phyloP scores from a whole-genome alignment of 2,329 filamentous ascomycete species.

The Thermomyces lanuginosus region DNA sequence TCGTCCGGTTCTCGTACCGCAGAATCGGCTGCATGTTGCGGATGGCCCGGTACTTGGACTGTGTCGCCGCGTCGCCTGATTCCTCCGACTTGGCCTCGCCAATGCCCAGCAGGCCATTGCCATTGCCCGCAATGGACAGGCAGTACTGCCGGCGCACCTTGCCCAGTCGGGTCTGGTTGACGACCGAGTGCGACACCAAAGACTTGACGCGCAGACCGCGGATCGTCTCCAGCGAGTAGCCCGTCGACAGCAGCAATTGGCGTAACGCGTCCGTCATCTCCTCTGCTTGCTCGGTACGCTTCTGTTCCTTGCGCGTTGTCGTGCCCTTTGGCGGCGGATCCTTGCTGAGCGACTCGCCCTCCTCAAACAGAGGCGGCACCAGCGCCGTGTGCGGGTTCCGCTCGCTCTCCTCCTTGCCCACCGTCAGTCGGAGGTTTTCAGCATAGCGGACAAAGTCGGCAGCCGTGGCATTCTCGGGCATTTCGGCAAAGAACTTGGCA shows the following conservation, averaged over 20 bases:
- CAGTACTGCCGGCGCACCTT: slow-evolving; percentile 68
- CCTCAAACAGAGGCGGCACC: slow-evolving; percentile 36
- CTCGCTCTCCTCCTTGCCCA: slow-evolving; percentile 35
- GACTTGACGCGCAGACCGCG: slow-evolving; percentile 47
- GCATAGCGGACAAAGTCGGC: slow-evolving; percentile 27
- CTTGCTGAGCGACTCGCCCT: slow-evolving; percentile 20
- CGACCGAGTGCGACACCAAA: slow-evolving; percentile 56
- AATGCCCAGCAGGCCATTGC: slow-evolving; percentile 68
- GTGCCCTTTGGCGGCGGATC: slow-evolving; percentile 13
- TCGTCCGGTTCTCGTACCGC: slow-evolving; percentile 81
- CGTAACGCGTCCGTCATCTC: slow-evolving; percentile 28
- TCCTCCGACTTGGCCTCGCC: slow-evolving; percentile 83
- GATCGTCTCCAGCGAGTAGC: slow-evolving; percentile 35
- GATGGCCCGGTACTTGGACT: slow-evolving; percentile 68
- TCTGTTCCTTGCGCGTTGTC: slow-evolving; percentile 12
- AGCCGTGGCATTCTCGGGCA: slow-evolving; percentile 35
- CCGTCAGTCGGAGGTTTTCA: slow-evolving; percentile 34
- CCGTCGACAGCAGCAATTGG: slow-evolving; percentile 41
- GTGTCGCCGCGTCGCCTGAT: slow-evolving; percentile 45
- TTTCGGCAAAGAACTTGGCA: slow-evolving; percentile 29
- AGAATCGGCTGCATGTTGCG: slow-evolving; percentile 85
- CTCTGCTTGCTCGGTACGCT: slow-evolving; percentile 15
- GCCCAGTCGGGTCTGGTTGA: slow-evolving; percentile 90
- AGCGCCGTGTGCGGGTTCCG: slow-evolving; percentile 33
- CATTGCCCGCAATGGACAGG: slow-evolving; percentile 72